A percentile compares a stretch with the other conserved stretches of the same genome.
Conservation (phyloP, 305 asterid species). For the Fraxinus angustifolia region DNA sequence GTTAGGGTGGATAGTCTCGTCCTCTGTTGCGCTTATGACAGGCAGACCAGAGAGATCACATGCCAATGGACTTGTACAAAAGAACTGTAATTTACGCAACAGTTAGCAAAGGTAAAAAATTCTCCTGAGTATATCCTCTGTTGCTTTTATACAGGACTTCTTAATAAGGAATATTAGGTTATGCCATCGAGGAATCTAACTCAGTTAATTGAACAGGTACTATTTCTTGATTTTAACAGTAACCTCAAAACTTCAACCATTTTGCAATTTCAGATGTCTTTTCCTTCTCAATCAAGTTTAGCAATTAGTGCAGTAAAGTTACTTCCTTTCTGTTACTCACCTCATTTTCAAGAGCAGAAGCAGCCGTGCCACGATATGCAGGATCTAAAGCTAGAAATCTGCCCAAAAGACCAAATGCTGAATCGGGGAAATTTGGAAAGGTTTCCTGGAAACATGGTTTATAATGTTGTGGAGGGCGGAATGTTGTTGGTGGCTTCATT, state of each 20-base stretch:
- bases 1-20: conserved; percentile 29
- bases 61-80: conserved; percentile 52
- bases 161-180: neutral
- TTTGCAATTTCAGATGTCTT: neutral
- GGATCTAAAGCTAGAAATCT: conserved; percentile 67
- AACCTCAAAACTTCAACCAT: neutral
- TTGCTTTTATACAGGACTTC: neutral
- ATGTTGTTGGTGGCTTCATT: conserved; percentile 67
- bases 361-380: conserved; percentile 48
- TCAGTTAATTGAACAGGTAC: neutral
- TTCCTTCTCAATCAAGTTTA: neutral
- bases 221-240: neutral
- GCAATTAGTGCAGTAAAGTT: neutral
- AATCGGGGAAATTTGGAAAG: conserved; percentile 51
- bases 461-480: conserved; percentile 59
- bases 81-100: conserved; percentile 42
- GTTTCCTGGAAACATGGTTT: conserved; percentile 50
- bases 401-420: conserved; percentile 46
- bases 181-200: neutral
- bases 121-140: neutral
- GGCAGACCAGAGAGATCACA: conserved; percentile 51
- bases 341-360: conserved; percentile 51
- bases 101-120: neutral
- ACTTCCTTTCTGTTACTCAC: conserved; percentile 34
- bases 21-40: conserved; percentile 28